Conservation (phyloP, 2,329 filamentous ascomycete species). For the Beauveria sp. region DNA sequence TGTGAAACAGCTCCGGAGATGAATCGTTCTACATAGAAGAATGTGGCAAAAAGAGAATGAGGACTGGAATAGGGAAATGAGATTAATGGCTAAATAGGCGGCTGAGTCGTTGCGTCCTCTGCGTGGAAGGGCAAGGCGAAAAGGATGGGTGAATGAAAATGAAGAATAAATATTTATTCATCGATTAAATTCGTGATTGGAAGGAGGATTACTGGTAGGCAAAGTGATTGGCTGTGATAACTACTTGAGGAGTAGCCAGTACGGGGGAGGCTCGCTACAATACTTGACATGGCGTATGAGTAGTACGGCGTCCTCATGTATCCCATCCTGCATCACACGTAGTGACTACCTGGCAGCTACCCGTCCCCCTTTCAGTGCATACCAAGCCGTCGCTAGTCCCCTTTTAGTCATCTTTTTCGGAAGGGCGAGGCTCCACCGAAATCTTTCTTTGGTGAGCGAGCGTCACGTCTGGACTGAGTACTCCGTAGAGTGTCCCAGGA, state of each 20-base stretch:
- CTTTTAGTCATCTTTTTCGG: not conserved
- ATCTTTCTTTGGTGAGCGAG: constrained; percentile 1
- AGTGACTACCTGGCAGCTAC: not conserved
- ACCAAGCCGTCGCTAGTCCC: not conserved
- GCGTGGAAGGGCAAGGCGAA: too few relatives aligned
- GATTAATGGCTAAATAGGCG: too few relatives aligned
- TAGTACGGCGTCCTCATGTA: not conserved
- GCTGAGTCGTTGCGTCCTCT: too few relatives aligned
- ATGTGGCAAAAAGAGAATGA: too few relatives aligned
- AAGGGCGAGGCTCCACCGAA: constrained; percentile 1
- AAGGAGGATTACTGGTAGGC: not conserved
- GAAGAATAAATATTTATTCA: too few relatives aligned
- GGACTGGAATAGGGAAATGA: too few relatives aligned
- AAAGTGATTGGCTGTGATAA: not conserved
- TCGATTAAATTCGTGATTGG: too few relatives aligned
- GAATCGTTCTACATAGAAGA: too few relatives aligned
- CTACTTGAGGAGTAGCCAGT: not conserved
- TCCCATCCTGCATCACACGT: not conserved
- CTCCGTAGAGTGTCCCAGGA: not conserved
- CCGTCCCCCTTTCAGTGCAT: not conserved
- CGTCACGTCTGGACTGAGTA: constrained; percentile 5
- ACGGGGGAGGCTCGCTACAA: not conserved
- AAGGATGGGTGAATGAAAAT: too few relatives aligned
- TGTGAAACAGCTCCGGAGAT: too few relatives aligned
- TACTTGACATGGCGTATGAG: not conserved